These are phyloP conservation scores for Colletotrichum acutatum DNA, from an alignment of 2,329 filamentous ascomycete genomes.

Conservation along the genomic window DNA sequence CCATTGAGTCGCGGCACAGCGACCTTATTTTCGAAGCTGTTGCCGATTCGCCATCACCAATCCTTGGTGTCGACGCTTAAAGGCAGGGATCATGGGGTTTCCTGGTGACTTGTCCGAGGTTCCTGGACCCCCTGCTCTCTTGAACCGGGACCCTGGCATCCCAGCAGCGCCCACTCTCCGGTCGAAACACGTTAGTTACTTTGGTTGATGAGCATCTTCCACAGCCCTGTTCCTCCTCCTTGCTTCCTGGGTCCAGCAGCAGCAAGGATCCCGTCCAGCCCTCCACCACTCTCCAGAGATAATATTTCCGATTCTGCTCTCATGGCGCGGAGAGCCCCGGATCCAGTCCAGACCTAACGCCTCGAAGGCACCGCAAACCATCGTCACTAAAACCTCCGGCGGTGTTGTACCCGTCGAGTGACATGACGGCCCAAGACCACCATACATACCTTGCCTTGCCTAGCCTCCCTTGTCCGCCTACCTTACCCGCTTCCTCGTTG, in stretches of 20 bases:
- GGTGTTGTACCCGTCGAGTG: conserved; percentile 45
- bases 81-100: conserved; percentile 34
- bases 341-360: conserved; percentile 38
- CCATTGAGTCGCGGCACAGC: conserved; percentile 36
- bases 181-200: conserved; percentile 55
- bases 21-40: conserved; percentile 34
- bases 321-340: conserved; percentile 56
- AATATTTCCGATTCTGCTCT: conserved; percentile 61
- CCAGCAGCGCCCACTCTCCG: conserved; percentile 46
- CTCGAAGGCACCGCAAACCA: conserved; percentile 42
- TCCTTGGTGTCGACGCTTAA: conserved; percentile 28
- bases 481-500: conserved; percentile 37
- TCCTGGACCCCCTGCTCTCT: conserved; percentile 24
- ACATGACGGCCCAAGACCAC: conserved; percentile 39
- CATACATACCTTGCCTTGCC: conserved; percentile 47
- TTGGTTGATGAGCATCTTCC: conserved; percentile 49
- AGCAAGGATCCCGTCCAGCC: conserved; percentile 45
- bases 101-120: conserved; percentile 36
- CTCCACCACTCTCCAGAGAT: conserved; percentile 47
- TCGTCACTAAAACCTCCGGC: conserved; percentile 45
- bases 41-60: conserved; percentile 37
- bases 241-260: conserved; percentile 45
- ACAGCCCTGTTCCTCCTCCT: conserved; percentile 51
- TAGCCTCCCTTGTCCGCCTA: conserved; percentile 39
- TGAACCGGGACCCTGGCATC: conserved; percentile 34